Conservation (phyloP, 2,329 filamentous ascomycete genomes). For the Aspergillus phoenicis region DNA sequence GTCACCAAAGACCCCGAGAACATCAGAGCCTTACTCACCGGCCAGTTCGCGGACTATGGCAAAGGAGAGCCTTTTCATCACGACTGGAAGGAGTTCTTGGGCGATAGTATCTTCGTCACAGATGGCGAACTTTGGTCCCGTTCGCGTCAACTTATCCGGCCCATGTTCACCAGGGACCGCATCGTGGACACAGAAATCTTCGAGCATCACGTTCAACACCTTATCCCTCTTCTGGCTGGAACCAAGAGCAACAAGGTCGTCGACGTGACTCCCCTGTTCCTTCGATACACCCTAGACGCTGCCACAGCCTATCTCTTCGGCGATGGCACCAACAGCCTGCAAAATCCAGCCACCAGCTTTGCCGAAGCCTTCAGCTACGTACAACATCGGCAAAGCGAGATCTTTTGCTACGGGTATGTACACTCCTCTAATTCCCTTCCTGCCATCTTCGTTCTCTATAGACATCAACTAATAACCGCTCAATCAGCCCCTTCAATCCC, state of each 20-base stretch:
- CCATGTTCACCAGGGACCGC: conserved; percentile 84
- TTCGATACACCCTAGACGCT: conserved; percentile 79
- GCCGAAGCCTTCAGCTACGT: conserved; percentile 81
- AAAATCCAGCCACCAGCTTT: conserved; percentile 68
- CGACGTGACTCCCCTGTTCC: conserved; percentile 77
- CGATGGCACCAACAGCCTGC: conserved; percentile 64
- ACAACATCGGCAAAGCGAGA: conserved; percentile 70
- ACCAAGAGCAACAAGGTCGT: conserved; percentile 52
- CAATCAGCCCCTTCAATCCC: conserved; percentile 58
- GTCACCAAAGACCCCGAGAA: conserved; percentile 85
- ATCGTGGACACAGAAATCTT: conserved; percentile 82
- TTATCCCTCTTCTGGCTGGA: conserved; percentile 69
- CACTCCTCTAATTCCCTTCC: background rate
- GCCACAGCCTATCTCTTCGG: conserved; percentile 86
- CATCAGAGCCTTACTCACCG: conserved; percentile 86
- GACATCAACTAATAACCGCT: background rate
- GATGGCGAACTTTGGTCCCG: conserved; percentile 79
- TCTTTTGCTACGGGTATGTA: conserved; percentile 63
- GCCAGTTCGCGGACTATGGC: conserved; percentile 82
- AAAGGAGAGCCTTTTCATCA: conserved; percentile 73
- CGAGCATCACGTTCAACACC: conserved; percentile 73
- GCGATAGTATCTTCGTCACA: conserved; percentile 82
- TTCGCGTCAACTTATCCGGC: conserved; percentile 80
- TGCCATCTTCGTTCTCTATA: background rate
- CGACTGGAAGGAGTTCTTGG: conserved; percentile 78